phyloP scores from a whole-genome alignment of 768 basidiomycete genomes.

The Albatrellus ellisii region DNA sequence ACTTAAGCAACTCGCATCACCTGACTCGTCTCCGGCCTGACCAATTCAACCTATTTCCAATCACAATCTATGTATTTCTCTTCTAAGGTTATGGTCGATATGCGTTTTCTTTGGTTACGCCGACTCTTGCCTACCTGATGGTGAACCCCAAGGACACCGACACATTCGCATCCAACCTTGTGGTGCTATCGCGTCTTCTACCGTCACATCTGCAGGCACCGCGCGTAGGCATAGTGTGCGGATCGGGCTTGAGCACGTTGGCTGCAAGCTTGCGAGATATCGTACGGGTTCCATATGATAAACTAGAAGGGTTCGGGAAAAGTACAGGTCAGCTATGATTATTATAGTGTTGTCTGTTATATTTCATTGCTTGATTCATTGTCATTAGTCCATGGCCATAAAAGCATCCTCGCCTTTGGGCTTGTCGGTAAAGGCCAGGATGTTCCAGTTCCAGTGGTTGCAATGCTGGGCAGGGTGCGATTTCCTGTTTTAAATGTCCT shows the following conservation, averaged over 20 bases:
- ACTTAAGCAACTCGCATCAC: too few relatives aligned
- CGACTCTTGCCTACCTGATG: too few relatives aligned
- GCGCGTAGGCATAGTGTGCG: constrained; percentile 73
- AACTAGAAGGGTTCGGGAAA: constrained; percentile 59
- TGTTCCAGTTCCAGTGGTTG: constrained; percentile 79
- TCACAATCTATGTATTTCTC: too few relatives aligned
- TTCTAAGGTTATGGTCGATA: too few relatives aligned
- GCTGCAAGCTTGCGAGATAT: constrained; percentile 44
- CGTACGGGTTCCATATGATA: constrained; percentile 48
- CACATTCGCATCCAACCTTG: constrained; percentile 14
- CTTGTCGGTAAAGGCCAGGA: constrained; percentile 45
- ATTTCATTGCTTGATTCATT: background rate
- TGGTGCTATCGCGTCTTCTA: constrained; percentile 16
- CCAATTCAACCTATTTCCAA: too few relatives aligned
- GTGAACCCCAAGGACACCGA: too few relatives aligned
- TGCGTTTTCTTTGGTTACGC: too few relatives aligned
- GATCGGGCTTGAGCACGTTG: constrained; percentile 72
- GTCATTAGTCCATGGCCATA: constrained; percentile 61
- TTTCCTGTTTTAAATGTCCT: background rate
- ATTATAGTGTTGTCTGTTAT: background rate
- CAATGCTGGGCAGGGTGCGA: constrained; percentile 77
- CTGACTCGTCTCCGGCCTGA: too few relatives aligned
- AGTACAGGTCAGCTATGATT: constrained; percentile 48
- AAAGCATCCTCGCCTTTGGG: constrained; percentile 72
- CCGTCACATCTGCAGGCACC: constrained; percentile 35